Base-by-base conservation (phyloP, 768 basidiomycete genomes). In the Boletus speciosus region DNA sequence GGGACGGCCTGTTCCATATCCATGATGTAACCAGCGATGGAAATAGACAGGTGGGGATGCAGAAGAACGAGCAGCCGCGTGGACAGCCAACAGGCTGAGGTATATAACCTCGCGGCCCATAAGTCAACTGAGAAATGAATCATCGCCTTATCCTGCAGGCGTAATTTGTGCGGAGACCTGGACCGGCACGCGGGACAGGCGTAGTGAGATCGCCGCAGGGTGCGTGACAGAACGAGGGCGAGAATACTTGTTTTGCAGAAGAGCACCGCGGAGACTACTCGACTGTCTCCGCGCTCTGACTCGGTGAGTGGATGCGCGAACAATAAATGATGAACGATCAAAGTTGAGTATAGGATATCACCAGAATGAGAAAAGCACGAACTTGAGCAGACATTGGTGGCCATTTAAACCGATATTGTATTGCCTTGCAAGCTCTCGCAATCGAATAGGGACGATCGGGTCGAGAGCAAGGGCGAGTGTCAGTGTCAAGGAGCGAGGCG, bases 81-180 rank as follows among this genome's bases (percentile, higher is more conserved):
- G 15, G 37, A 34, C 7, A 23, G 56, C 54, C 27, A 37, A 40
- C 39, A 37, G n/a, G 36, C 10, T 37, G 54, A 50, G 43, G 31
- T 54, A 56, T 64, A 58, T 61, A 56, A 55, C 41, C 38, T 43
- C 29, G 41, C 42, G 39, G 32, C 38, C 21, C 25, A 54, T 42
- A 40, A 41, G 38, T 8, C 45, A 36, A 42, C 51, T 45, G 41
- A 25, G 15, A 47, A 56, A 49, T 55, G 45, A 47, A 64, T 54
- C 62, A 64, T 56, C 40, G 48, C 62, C 55, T 36, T 47, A n/a
- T 15, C 49, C 43, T 47, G 59, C 49, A 44, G 34, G 44, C 44
- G 37, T 49, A 43, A 54, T 21, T 36, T 15, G 36, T 14, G 35
- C 46, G 27, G 45, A 52, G 23, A 45, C 36, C 51, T 47, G 52